Evolutionary conservation across 2,329 filamentous ascomycete genomes (phyloP).

Genomic region (Fusarium chlamydosporum): DNA sequence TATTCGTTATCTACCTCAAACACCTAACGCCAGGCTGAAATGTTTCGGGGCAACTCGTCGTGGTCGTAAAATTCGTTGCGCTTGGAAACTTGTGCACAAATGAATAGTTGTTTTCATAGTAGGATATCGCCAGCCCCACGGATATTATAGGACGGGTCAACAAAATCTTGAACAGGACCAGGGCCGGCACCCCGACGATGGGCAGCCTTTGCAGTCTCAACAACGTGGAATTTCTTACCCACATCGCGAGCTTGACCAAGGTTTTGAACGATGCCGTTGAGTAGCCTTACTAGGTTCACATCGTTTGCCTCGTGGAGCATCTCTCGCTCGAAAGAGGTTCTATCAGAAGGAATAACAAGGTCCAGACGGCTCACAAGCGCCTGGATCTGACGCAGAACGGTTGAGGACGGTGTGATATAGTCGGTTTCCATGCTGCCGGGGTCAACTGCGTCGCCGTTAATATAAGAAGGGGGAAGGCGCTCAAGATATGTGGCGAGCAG

Average conservation of each 20-base stretch:
- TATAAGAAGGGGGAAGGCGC: conserved; percentile 75
- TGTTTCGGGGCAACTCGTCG: conserved; percentile 16
- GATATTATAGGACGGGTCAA: conserved; percentile 47
- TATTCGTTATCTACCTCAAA: conserved; percentile 40
- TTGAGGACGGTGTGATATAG: conserved; percentile 69
- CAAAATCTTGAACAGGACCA: conserved; percentile 42
- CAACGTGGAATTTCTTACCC: conserved; percentile 78
- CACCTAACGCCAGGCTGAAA: conserved; percentile 52
- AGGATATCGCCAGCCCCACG: conserved; percentile 53
- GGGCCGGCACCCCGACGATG: conserved; percentile 42
- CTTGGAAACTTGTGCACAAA: neutral
- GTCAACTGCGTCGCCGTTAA: conserved; percentile 64
- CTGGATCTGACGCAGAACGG: conserved; percentile 88
- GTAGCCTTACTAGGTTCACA: conserved; percentile 81
- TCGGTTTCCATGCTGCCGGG: conserved; percentile 54
- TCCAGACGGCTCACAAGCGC: conserved; percentile 86
- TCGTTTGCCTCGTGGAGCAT: conserved; percentile 85
- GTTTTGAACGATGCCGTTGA: conserved; percentile 81
- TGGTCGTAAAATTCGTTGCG: conserved; percentile 1
- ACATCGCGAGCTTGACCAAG: conserved; percentile 79
- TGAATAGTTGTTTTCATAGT: conserved; percentile 40
- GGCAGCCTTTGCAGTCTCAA: conserved; percentile 61
- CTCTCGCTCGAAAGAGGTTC: conserved; percentile 76
- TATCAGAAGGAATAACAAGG: conserved; percentile 81
- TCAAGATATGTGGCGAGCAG: conserved; percentile 83